Evolutionary conservation across 2,329 filamentous ascomycete species (phyloP), one percentile per base, ranked within the genome.

Genomic region (Talaromyces sp.): DNA sequence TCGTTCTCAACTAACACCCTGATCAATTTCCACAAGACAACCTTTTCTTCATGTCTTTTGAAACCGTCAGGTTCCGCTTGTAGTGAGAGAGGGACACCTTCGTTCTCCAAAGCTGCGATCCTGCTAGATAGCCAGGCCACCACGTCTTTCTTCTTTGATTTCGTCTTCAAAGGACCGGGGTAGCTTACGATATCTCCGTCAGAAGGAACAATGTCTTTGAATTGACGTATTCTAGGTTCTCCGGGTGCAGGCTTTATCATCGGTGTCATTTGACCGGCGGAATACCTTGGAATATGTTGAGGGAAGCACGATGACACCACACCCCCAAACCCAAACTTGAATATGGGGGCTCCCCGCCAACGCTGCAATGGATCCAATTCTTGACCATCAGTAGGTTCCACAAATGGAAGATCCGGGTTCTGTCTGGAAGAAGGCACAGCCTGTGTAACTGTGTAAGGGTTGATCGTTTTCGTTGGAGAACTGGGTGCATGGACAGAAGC

Each of bases 101-200:
- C 66, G 51, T 81, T 84, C 71, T 96, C 91, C 39, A 97, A 77
- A 0, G 79, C 79, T 42, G 91, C 88, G 60, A 98, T 93, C 58
- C 88, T 91, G 62, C 84, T 80, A 4, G 82, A 84, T 52, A 99
- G 81, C 95, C 96, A 99, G 1, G 85, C 76, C 51, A 93, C 68
- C 0, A 92, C 85, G 59, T 99, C 93, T 79, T 98, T 99, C 82
- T 99, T 99, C 81, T 96, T 98, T 1, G 88, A 87, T 72, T 97
- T 98, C 47, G 87, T 84, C 74, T 89, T 92, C 30, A 99, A 79
- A 3, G 96, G 95, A 0, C 95, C 95, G 0, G 95, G 95, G 70
- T 98, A 98, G 67, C 88, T 92, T 19, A 86, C 83, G 55, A 95
- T 78, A 2, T 87, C 84, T 36, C 95, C 91, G 27, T 85, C 80